Conservation (phyloP, 345 rosid species). For the Brassica juncea region DNA sequence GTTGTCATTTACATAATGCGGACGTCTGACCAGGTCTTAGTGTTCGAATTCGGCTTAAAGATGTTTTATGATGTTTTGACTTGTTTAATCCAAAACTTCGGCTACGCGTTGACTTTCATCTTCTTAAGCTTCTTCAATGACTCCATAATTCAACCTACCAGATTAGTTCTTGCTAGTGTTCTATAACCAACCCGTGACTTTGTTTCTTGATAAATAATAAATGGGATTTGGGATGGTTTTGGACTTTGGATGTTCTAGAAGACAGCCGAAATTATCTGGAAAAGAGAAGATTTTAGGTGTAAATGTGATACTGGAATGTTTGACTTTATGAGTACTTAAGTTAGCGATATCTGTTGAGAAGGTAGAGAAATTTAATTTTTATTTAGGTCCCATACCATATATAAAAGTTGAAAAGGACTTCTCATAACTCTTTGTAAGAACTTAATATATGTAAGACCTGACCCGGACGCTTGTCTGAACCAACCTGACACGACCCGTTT, state of each 20-base stretch:
- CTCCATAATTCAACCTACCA: constrained; percentile 9
- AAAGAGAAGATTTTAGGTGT: constrained; percentile 5
- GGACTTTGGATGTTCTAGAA: background rate
- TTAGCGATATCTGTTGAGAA: no score
- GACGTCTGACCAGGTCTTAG: constrained; percentile 20
- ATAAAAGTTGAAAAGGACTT: no score
- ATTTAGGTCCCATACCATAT: no score
- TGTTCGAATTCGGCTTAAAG: background rate
- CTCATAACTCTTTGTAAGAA: no score
- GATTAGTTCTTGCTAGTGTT: background rate
- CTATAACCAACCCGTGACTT: constrained; percentile 19
- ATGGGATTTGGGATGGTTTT: background rate
- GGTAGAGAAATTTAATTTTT: no score
- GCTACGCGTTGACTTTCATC: constrained; percentile 33
- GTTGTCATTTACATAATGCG: background rate
- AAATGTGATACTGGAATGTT: constrained; percentile 26
- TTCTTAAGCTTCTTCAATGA: background rate
- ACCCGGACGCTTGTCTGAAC: no score
- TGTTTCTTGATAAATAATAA: background rate
- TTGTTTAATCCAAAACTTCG: constrained; percentile 6
- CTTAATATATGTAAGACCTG: no score
- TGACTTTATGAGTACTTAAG: no score
- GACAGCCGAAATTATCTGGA: constrained; percentile 8
- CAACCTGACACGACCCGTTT: no score
- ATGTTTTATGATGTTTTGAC: constrained; percentile 19